Conservation (phyloP, 2,329 filamentous ascomycete species). For the Exserohilum turcica region DNA sequence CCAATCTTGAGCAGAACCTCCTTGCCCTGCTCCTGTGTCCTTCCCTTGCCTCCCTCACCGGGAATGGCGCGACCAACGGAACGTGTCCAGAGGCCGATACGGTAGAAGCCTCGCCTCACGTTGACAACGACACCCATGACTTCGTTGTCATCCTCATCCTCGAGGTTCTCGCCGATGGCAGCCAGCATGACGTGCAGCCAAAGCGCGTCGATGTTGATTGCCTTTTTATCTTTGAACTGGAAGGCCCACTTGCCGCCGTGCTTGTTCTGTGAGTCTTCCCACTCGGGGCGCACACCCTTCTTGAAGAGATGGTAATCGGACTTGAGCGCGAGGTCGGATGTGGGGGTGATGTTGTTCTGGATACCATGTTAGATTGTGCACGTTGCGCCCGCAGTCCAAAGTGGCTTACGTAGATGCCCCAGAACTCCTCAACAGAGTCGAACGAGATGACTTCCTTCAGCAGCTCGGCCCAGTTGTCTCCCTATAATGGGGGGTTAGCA, state of each 20-base stretch:
- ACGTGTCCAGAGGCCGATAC: conserved; percentile 95
- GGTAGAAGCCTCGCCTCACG: conserved; percentile 97
- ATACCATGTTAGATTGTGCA: conserved; percentile 18
- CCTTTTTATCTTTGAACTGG: conserved; percentile 94
- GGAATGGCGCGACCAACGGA: conserved; percentile 86
- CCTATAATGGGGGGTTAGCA: conserved; percentile 58
- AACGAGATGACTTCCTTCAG: conserved; percentile 99
- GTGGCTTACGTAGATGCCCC: conserved; percentile 91
- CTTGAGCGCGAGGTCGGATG: conserved; percentile 94
- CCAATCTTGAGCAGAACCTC: conserved; percentile 85
- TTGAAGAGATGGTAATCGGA: conserved; percentile 99
- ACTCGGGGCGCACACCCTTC: conserved; percentile 93
- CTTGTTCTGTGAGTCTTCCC: conserved; percentile 99
- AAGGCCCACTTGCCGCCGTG: conserved; percentile 99
- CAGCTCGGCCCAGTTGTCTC: conserved; percentile 98
- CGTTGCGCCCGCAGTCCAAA: not conserved
- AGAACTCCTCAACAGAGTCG: conserved; percentile 98
- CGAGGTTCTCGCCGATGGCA: conserved; percentile 96
- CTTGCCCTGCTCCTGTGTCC: conserved; percentile 79
- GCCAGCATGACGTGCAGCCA: conserved; percentile 98
- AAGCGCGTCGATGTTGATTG: conserved; percentile 87
- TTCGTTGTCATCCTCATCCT: conserved; percentile 92
- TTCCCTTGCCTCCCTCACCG: conserved; percentile 76
- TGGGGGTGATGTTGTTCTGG: conserved; percentile 97
- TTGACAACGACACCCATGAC: conserved; percentile 99